Evolutionary conservation across 305 asterid genomes (phyloP), one percentile per base, ranked within the genome.

Genomic region (Petunia hybrid): DNA sequence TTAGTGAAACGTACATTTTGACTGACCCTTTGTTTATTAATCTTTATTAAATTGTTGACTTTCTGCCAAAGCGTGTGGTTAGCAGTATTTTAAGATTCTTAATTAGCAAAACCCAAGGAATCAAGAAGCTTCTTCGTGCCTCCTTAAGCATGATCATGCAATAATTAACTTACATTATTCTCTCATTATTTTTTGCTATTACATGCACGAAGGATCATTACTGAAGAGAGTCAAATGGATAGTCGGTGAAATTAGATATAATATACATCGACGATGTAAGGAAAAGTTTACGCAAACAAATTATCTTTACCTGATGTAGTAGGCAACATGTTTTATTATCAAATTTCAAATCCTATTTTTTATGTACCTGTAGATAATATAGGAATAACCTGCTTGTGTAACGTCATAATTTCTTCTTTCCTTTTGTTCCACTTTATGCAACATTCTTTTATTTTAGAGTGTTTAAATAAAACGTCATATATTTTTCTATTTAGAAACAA

Each of bases 41-140:
- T 10, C 14, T n/a, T 5, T 31, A 4, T 2, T 10, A 4, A 31
- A 38, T 63, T 79, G 88, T 83, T 87, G 92, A 89, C 90, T 89
- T 39, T 63, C 60, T 62, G 35, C 80, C 56, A 36, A 85, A 87
- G 80, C 86, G 84, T 83, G 84, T 81, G 82, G 69, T 64, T 79
- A 55, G 45, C 61, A 85, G 77, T 70, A 53, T 73, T 81, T n/a
- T 63, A 42, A 59, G 12, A 51, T 64, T 60, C 5, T 59, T 65
- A 41, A 31, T 78, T 84, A 57, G 82, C 87, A 80, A 66, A 87
- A 77, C 89, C 87, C 84, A 73, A 87, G 71, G 84, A 68, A 42
- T 45, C 14, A 81, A 81, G 84, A 84, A 79, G 80, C 66, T 75
- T 82, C 80, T 75, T 79, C 59, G 81, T 78, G 76, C 81, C 79